phyloP scores from a whole-genome alignment of 2,329 filamentous ascomycete genomes.

The Cryphonectria nitschkei region DNA sequence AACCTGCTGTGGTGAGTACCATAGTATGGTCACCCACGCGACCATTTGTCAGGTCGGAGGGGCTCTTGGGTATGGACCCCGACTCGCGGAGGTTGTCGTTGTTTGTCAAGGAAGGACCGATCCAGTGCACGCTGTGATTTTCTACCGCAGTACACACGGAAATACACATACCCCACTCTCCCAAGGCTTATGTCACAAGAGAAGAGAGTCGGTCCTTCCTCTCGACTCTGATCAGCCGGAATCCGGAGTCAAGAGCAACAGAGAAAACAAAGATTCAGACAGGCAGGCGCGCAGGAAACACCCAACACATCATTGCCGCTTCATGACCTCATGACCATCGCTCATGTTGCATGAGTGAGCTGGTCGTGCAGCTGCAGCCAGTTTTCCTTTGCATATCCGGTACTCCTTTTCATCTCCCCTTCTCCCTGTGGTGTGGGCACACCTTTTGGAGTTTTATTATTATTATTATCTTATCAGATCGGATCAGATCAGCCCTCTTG shows the following conservation, averaged over 20 bases:
- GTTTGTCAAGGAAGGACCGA: neutral
- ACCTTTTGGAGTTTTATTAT: neutral
- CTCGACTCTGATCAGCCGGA: neutral
- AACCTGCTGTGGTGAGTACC: neutral
- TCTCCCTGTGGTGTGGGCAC: neutral
- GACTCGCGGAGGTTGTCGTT: neutral
- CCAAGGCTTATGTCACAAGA: neutral
- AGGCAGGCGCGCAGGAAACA: no score
- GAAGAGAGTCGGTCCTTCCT: neutral
- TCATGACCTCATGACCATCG: no score
- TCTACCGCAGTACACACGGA: neutral
- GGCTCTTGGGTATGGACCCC: neutral
- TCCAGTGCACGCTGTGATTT: neutral
- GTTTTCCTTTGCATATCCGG: neutral
- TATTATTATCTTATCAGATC: neutral
- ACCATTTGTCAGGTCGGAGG: neutral
- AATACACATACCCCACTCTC: neutral
- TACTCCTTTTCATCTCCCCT: neutral
- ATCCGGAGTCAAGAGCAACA: neutral
- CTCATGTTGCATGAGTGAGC: neutral
- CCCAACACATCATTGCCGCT: neutral
- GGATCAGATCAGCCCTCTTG: neutral
- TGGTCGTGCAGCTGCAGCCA: neutral
- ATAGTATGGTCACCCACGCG: neutral
- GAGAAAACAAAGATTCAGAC: neutral